Percentiles rank a stretch among this genome's conserved stretches.
Conservation (phyloP, 345 rosid genomes). For the Nephelium lappaceum region DNA sequence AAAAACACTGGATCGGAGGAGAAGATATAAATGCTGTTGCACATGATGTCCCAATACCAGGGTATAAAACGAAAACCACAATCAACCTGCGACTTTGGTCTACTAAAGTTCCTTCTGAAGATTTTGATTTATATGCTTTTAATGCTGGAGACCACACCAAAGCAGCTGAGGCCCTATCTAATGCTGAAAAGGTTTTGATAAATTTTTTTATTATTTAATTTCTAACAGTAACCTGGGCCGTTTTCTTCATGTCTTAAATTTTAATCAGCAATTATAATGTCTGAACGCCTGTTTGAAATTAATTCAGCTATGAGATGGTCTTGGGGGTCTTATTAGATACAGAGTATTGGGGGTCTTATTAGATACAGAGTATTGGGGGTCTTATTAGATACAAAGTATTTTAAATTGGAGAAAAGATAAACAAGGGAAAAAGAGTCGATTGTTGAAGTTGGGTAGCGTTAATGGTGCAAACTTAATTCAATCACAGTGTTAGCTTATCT, state of each 20-base stretch:
- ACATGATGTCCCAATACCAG: constrained; percentile 84
- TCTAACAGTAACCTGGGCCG: background rate
- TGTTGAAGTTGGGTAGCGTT: constrained; percentile 2
- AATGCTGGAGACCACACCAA: constrained; percentile 73
- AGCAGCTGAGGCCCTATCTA: constrained; percentile 62
- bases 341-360: too few relatives aligned
- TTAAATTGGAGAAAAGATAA: background rate
- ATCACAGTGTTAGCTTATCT: background rate
- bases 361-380: too few relatives aligned
- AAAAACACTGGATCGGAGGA: constrained; percentile 78
- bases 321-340: background rate
- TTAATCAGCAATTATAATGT: constrained; percentile 2
- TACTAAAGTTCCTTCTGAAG: constrained; percentile 68
- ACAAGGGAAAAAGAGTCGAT: background rate
- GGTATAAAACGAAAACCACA: constrained; percentile 77
- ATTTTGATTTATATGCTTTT: constrained; percentile 64
- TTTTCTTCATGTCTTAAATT: constrained; percentile 6
- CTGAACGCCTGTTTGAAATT: background rate
- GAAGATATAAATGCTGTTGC: constrained; percentile 76
- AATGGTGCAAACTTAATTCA: background rate
- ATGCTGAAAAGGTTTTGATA: constrained; percentile 72
- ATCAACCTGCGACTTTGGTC: constrained; percentile 84
- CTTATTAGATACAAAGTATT: background rate
- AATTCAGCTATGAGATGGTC: background rate
- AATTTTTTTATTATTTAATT: background rate